These are phyloP conservation scores for Chondrostereum purpureum DNA, from an alignment of 1,284 basidiomycete genomes.

Conservation along the genomic window DNA sequence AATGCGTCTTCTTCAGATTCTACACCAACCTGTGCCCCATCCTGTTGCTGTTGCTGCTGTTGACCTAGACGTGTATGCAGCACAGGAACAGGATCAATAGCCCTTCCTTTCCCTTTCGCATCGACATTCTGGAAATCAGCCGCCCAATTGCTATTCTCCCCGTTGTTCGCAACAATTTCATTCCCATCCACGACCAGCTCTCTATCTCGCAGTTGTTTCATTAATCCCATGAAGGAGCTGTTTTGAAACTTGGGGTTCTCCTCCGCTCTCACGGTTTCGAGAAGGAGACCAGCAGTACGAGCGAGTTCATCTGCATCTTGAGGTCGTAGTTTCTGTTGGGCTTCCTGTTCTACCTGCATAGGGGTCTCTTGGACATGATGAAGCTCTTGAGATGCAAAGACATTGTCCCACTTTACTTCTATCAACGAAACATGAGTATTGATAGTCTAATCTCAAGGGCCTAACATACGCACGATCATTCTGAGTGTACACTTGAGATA, in stretches of 20 bases:
- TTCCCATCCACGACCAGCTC: conserved; percentile 82
- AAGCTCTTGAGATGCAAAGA: conserved; percentile 52
- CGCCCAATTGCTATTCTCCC: conserved; percentile 11
- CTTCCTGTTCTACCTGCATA: conserved; percentile 19
- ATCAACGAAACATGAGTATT: too few relatives aligned
- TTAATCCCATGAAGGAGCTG: conserved; percentile 82
- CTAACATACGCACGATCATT: conserved; percentile 29
- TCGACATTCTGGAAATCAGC: conserved; percentile 29
- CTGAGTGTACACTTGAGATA: conserved; percentile 18
- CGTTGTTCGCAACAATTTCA: conserved; percentile 60
- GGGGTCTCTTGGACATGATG: conserved; percentile 19
- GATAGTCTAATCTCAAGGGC: too few relatives aligned
- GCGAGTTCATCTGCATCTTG: conserved; percentile 63
- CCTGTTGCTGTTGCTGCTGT: conserved; percentile 18
- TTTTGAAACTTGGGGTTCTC: conserved; percentile 85
- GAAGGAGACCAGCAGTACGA: conserved; percentile 64
- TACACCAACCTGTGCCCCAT: conserved; percentile 24
- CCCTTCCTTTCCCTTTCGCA: conserved; percentile 65
- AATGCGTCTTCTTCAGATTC: conserved; percentile 56
- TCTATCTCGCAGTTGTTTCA: conserved; percentile 80
- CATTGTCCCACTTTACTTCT: conserved; percentile 54
- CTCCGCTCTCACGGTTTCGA: conserved; percentile 64
- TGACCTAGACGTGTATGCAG: conserved; percentile 9
- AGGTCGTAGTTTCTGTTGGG: conserved; percentile 17
- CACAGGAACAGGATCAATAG: conserved; percentile 16